Base-by-base conservation (phyloP, 2,329 filamentous ascomycete genomes). In the Cladosporium austrohemisphaericum region DNA sequence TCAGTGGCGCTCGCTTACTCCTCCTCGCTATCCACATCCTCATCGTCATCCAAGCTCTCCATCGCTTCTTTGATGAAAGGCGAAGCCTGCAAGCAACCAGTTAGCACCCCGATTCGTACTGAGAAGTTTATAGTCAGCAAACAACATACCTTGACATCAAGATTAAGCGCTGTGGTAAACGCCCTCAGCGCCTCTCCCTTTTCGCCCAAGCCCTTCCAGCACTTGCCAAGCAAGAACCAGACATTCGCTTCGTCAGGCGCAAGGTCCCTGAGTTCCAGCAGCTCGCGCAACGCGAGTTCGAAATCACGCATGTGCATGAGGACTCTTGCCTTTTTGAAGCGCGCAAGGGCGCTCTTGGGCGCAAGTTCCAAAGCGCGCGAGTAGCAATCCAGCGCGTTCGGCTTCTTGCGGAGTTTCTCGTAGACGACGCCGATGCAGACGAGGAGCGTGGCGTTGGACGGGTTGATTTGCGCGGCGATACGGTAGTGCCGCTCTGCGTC, bases 61-160 rank as follows among this genome's bases (percentile, higher is more conserved):
- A 98, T 96, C 14, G 89, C 90, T 66, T 95, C 90, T 71, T 97
- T 98, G 70, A 98, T 96, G 68, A 90, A 86, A 55, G 88, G 85
- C 57, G 88, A 90, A 60, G 92, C 89, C 91, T 95, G 57, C 31
- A 16, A 8, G 11, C 9, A 18, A 5, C 3, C 3, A 16, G 4
- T 41, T 10, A 49, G 23, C 19, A 47, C 25, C 18, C 16, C 19
- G 13, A 25, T 29, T 29, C 2, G 10, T 13, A 26, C 23, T n/a
- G n/a, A n/a, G 23, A 18, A 28, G 13, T n/a, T 26, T 20, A 28
- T 0, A 6, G n/a, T 16, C 11, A 16, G 25, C 19, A 13, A 9
- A 31, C 14, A 13, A 51, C 76, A 65, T 75, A 94, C 92, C 84
- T 97, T 97, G 23, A 92, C 93, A 74, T 98, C 93, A 62, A 98